These are phyloP conservation scores for Wolfiporia cocos DNA, from an alignment of 1,284 basidiomycete genomes.

Conservation along the genomic window DNA sequence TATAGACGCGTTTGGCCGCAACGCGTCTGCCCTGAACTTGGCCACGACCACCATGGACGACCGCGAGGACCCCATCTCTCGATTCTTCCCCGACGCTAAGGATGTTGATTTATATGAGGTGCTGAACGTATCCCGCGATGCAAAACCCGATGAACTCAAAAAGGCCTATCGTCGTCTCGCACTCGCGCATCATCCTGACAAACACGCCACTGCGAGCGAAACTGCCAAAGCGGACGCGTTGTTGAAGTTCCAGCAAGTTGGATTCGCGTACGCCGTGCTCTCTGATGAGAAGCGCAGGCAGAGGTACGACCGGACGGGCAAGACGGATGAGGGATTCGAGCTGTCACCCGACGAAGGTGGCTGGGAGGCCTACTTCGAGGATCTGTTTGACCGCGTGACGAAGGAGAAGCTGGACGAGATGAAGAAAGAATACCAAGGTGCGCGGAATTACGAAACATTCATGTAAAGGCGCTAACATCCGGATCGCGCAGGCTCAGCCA, in stretches of 20 bases:
- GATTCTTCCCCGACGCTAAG: constrained; percentile 73
- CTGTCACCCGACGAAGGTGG: constrained; percentile 73
- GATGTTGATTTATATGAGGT: constrained; percentile 72
- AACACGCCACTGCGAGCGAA: constrained; percentile 63
- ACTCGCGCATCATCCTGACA: constrained; percentile 84
- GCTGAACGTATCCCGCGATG: constrained; percentile 48
- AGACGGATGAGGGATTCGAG: constrained; percentile 76
- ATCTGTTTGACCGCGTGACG: constrained; percentile 83
- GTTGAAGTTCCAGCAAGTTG: constrained; percentile 81
- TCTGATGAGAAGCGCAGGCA: constrained; percentile 71
- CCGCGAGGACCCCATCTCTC: constrained; percentile 63
- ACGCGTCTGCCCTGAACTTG: constrained; percentile 22
- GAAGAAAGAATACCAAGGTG: constrained; percentile 89
- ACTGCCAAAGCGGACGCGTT: constrained; percentile 58
- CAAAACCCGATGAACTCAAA: constrained; percentile 64
- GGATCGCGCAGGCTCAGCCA: constrained; percentile 69
- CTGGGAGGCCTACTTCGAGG: constrained; percentile 92
- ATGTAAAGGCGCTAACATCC: too few relatives aligned
- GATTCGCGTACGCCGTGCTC: constrained; percentile 86
- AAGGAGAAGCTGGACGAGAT: constrained; percentile 82
- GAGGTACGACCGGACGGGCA: constrained; percentile 79
- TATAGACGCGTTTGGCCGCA: constrained; percentile 16
- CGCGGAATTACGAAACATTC: constrained; percentile 15
- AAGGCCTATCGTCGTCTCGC: constrained; percentile 84
- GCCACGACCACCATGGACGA: constrained; percentile 28